Percentiles rank a stretch among this genome's conserved stretches.
These are phyloP conservation scores for Gynochthodes officinalis DNA, from an alignment of 257 asterid genomes.

Conservation along the genomic window DNA sequence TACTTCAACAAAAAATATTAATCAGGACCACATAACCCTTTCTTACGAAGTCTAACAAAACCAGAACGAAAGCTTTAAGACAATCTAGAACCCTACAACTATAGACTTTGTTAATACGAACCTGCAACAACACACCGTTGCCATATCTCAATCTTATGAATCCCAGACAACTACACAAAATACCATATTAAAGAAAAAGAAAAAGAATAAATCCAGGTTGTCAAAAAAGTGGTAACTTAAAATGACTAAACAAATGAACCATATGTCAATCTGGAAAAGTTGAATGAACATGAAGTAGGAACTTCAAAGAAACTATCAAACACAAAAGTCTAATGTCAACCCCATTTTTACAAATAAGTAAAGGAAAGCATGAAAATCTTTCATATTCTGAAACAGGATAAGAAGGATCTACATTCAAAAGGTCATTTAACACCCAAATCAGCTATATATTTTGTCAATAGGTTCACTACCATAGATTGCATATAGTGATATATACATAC, in stretches of 20 bases:
- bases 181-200: background rate
- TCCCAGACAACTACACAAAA: conserved; percentile 12
- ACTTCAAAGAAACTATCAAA: background rate
- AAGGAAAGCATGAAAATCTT: background rate
- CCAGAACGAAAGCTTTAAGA: background rate
- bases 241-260: background rate
- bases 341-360: background rate
- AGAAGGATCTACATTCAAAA: too few species aligned
- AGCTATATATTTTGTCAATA: too few species aligned
- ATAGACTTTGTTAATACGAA: conserved; percentile 5
- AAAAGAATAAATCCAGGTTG: background rate
- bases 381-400: too few species aligned
- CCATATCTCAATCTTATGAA: conserved; percentile 16
- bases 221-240: background rate
- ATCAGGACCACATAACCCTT: background rate
- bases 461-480: too few species aligned
- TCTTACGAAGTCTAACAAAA: background rate
- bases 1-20: background rate
- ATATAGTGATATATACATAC: background rate
- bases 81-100: conserved; percentile 4
- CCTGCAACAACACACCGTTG: conserved; percentile 12
- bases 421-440: too few species aligned
- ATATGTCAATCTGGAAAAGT: background rate
- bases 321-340: background rate
- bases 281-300: background rate